Conservation (phyloP, 352 stramenopile genomes). For the Globisporangium okanoganense region DNA sequence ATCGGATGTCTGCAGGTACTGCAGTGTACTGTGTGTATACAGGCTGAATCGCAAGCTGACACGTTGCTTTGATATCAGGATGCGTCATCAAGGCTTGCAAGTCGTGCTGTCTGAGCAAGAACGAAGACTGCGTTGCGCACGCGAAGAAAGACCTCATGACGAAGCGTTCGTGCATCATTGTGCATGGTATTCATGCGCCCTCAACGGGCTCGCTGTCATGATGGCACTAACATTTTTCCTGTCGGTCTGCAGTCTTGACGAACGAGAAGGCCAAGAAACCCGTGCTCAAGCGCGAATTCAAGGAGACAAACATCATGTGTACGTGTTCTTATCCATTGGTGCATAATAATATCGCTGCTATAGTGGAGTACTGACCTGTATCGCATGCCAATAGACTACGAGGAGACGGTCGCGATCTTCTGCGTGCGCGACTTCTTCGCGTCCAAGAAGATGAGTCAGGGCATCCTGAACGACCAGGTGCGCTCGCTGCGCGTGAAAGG, state of each 20-base stretch:
- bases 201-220: background rate
- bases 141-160: constrained; percentile 24
- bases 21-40: background rate
- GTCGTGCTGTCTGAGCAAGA: constrained; percentile 57
- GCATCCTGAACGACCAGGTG: constrained; percentile 72
- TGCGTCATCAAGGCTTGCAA: constrained; percentile 63
- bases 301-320: constrained; percentile 73
- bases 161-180: constrained; percentile 14
- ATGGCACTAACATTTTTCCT: background rate
- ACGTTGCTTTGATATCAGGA: constrained; percentile 9
- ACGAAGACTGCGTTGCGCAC: constrained; percentile 34
- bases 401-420: constrained; percentile 77
- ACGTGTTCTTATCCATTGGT: constrained; percentile 15
- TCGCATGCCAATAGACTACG: constrained; percentile 43
- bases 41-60: background rate
- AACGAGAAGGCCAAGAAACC: constrained; percentile 11
- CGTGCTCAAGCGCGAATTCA: constrained; percentile 81
- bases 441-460: constrained; percentile 65
- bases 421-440: constrained; percentile 70
- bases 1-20: constrained; percentile 18
- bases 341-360: background rate
- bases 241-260: background rate
- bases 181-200: background rate
- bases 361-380: background rate
- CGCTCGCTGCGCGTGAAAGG: constrained; percentile 54